Conservation (phyloP, 1,139 yeast genomes). For the Kurtzmaniella quercitrusa region DNA sequence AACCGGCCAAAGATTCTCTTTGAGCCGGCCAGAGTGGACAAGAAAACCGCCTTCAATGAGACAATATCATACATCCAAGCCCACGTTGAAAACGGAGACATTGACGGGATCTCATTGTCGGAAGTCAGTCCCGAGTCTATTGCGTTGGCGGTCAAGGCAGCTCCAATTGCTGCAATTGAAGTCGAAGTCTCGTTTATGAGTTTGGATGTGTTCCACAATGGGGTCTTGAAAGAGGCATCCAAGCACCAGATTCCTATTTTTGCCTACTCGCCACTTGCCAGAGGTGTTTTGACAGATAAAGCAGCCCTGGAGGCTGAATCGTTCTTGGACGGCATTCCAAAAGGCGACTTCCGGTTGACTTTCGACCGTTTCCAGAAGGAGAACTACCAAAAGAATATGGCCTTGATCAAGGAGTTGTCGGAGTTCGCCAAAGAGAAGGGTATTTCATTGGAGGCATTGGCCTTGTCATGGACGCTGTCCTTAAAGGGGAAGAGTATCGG, state of each 20-base stretch:
- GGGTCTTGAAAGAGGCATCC: slow-evolving; percentile 52
- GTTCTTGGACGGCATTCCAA: slow-evolving; percentile 36
- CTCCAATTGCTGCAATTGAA: slow-evolving; percentile 65
- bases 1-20: slow-evolving; percentile 48
- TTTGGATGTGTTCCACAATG: slow-evolving; percentile 56
- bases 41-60: slow-evolving; percentile 42
- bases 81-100: slow-evolving; percentile 48
- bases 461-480: slow-evolving; percentile 66
- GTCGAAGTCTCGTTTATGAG: slow-evolving; percentile 68
- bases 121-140: slow-evolving; percentile 66
- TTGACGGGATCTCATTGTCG: slow-evolving; percentile 66
- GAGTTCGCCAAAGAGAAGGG: slow-evolving; percentile 46
- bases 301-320: slow-evolving; percentile 35
- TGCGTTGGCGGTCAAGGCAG: slow-evolving; percentile 45
- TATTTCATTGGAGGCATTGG: slow-evolving; percentile 61
- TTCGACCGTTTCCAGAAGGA: slow-evolving; percentile 61
- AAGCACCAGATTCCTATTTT: slow-evolving; percentile 53
- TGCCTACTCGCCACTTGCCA: slow-evolving; percentile 81
- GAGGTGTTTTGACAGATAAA: slow-evolving; percentile 69
- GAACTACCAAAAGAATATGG: slow-evolving; percentile 47
- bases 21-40: slow-evolving; percentile 68
- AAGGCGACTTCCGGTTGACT: slow-evolving; percentile 50
- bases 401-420: slow-evolving; percentile 38
- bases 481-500: slow-evolving; percentile 24
- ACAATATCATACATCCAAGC: slow-evolving; percentile 48